These are phyloP conservation scores for Saccharomyces hybrid DNA, from an alignment of 1,139 yeast species.

Conservation along the genomic window DNA sequence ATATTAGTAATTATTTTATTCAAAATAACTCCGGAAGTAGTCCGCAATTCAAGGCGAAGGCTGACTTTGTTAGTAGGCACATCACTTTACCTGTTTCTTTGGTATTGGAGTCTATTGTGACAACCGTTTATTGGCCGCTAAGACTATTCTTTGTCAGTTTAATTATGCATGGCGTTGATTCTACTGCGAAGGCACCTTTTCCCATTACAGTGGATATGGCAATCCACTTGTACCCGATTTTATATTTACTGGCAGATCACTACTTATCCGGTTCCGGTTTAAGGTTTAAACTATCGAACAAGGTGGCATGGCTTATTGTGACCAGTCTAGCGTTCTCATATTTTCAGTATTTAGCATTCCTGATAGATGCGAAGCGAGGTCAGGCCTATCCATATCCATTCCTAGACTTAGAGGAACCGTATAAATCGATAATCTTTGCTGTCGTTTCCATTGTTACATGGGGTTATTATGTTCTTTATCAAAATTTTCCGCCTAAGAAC, in stretches of 20 bases:
- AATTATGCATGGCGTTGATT: constrained; percentile 33
- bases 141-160: constrained; percentile 43
- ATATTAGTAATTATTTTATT: too few relatives aligned
- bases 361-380: constrained; percentile 41
- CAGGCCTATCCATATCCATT: constrained; percentile 62
- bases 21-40: too few relatives aligned
- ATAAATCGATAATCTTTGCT: too few relatives aligned
- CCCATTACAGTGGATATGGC: constrained; percentile 48
- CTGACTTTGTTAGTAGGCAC: too few relatives aligned
- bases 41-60: too few relatives aligned
- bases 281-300: too few relatives aligned
- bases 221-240: constrained; percentile 53
- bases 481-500: too few relatives aligned
- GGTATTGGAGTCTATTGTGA: constrained; percentile 52
- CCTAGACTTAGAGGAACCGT: too few relatives aligned
- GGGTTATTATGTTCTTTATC: too few relatives aligned
- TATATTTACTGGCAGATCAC: constrained; percentile 42
- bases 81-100: constrained; percentile 40
- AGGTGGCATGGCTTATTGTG: constrained; percentile 39
- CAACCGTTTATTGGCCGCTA: constrained; percentile 60
- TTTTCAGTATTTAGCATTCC: constrained; percentile 44
- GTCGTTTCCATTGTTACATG: too few relatives aligned
- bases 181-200: constrained; percentile 26
- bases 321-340: constrained; percentile 40
- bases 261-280: too few relatives aligned